Evolutionary conservation across 495 filamentous ascomycete genomes (phyloP), one percentile per base, ranked within the genome.

Genomic region (Daldinia vernicosa): DNA sequence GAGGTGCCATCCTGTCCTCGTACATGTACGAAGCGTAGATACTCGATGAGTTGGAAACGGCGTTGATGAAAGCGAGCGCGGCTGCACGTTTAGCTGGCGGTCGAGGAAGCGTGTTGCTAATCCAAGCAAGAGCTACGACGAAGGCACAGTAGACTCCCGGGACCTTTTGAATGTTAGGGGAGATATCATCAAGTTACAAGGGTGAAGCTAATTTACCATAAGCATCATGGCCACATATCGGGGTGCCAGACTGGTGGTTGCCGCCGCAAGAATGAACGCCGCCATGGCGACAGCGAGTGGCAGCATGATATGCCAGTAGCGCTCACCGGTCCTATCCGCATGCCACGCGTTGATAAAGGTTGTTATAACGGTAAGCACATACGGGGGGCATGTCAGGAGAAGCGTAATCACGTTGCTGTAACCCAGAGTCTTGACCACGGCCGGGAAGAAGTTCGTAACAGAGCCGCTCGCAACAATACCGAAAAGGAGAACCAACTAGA

Each of bases 361-460:
- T 15, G 84, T 88, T 35, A 93, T 85, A 22, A 94, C 89, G 40
- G 85, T 86, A 14, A 95, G 83, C 6, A 90, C 85, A 75, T 93
- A 92, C 2, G 91, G 91, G 0, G 93, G 93, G 0, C 89, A 90
- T 4, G 92, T 94, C 28, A 96, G 85, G 3, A 93, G 86, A 9
- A 95, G 87, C 0, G 93, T 89, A 19, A 83, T 75, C 68, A 93
- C 88, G 32, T 69, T 69, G 28, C 24, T 53, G 30, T 77, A 77
- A 7, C 88, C 84, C 6, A 97, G 83, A 1, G 92, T 94, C 43
- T 85, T 82, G 33, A 95, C 92, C 24, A 97, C 91, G 14, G 92
- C 91, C 0, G 93, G 93, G 81, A 96, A 95, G 85, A 95, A 95
- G 78, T 95, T 94, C n/a, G 91, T 93, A 8, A 93, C 89, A 2